Evolutionary conservation across 2,329 filamentous ascomycete genomes (phyloP).

Genomic region (Aspergillus proliferans): DNA sequence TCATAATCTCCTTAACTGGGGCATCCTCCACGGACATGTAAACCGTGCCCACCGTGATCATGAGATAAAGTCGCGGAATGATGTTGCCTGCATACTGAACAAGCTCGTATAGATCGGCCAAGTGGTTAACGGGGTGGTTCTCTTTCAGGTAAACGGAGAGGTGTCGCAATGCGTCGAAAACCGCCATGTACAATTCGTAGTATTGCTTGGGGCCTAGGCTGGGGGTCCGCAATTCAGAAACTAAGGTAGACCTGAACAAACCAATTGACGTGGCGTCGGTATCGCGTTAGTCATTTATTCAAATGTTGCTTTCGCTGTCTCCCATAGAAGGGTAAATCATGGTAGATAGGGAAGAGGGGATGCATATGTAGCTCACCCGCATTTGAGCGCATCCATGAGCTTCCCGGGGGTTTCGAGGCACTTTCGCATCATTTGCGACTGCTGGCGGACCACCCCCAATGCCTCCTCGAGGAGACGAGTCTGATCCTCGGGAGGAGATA

Average conservation of each 20-base stretch:
- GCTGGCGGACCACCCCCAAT: slow-evolving; percentile 89
- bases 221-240: slow-evolving; percentile 96
- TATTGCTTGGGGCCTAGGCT: slow-evolving; percentile 98
- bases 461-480: slow-evolving; percentile 96
- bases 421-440: slow-evolving; percentile 94
- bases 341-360: slow-evolving; percentile 19
- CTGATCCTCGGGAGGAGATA: slow-evolving; percentile 68
- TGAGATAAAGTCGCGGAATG: slow-evolving; percentile 89
- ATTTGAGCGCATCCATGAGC: slow-evolving; percentile 99
- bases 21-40: slow-evolving; percentile 99
- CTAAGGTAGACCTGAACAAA: slow-evolving; percentile 74
- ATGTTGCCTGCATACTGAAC: slow-evolving; percentile 99
- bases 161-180: slow-evolving; percentile 95
- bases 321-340: slow-evolving; percentile 6
- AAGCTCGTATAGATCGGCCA: slow-evolving; percentile 94
- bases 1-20: slow-evolving; percentile 99
- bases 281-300: slow-evolving; percentile 4
- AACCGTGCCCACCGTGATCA: slow-evolving; percentile 98
- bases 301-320: not conserved
- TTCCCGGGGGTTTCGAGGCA: slow-evolving; percentile 95
- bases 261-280: slow-evolving; percentile 12
- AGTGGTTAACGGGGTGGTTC: slow-evolving; percentile 94
- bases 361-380: slow-evolving; percentile 64
- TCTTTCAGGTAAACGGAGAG: slow-evolving; percentile 94
- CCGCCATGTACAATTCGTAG: slow-evolving; percentile 98